These are phyloP conservation scores for Mallotus repandus DNA, from an alignment of 441 rosid species.

Conservation along the genomic window DNA sequence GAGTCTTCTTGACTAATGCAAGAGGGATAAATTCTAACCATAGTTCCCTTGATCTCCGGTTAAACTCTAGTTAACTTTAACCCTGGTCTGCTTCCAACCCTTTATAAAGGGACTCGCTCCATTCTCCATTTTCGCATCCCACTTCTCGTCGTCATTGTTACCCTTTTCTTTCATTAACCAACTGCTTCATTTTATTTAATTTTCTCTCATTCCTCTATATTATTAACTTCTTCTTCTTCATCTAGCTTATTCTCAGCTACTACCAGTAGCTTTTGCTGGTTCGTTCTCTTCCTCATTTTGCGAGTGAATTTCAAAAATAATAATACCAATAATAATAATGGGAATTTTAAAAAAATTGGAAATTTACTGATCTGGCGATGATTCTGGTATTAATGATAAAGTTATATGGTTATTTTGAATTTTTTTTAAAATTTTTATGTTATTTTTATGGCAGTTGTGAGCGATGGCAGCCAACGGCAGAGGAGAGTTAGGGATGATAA, in stretches of 20 bases:
- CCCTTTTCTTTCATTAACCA: not conserved
- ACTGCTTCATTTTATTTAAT: not conserved
- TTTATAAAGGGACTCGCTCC: constrained; percentile 30
- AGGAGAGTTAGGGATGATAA: constrained; percentile 31
- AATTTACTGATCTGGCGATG: too few species aligned
- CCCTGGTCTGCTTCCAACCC: constrained; percentile 8
- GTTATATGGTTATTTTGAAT: not conserved
- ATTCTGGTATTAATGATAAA: too few species aligned
- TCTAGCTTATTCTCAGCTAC: not conserved
- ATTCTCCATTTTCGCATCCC: not conserved
- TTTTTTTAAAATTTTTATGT: not conserved
- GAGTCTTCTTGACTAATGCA: not conserved
- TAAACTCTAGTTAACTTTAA: constrained; percentile 24
- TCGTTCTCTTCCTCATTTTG: not conserved
- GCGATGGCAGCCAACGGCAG: constrained; percentile 38
- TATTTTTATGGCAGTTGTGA: not conserved
- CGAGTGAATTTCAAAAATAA: too few species aligned
- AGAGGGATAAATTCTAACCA: constrained; percentile 32
- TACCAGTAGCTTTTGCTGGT: constrained; percentile 6
- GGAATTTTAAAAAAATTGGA: too few species aligned
- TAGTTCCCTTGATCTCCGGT: constrained; percentile 19
- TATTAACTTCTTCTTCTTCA: not conserved
- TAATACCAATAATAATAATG: too few species aligned
- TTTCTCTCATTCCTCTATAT: constrained; percentile 8
- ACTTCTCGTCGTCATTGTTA: not conserved